These are phyloP conservation scores for Platanthera guangdongensis DNA, from an alignment of 106 monocot genomes.

Conservation along the genomic window DNA sequence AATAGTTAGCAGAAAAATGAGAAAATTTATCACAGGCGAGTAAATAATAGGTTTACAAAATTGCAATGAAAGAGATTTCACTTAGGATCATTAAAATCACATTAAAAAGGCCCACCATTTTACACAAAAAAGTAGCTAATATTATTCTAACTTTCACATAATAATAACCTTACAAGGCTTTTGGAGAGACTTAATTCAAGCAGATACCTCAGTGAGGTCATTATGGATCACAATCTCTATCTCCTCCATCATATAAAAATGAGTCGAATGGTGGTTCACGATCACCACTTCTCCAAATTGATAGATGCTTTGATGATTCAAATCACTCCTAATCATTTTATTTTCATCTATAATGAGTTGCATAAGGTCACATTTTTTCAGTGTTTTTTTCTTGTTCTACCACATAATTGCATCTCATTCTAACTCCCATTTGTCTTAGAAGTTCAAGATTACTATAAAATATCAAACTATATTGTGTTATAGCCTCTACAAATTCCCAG, in stretches of 20 bases:
- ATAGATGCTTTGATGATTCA: too few species aligned
- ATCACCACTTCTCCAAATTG: background rate
- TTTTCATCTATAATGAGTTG: too few species aligned
- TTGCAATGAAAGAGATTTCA: background rate
- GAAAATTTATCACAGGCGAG: background rate
- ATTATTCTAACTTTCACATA: background rate
- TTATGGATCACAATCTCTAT: background rate
- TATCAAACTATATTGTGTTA: too few species aligned
- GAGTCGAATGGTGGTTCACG: background rate
- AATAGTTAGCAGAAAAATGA: background rate
- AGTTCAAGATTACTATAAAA: too few species aligned
- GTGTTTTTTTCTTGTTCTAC: too few species aligned
- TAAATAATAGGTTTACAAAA: conserved; percentile 2
- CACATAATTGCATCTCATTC: too few species aligned
- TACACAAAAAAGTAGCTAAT: background rate
- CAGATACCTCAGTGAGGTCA: background rate
- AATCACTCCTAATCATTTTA: too few species aligned
- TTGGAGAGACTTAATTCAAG: background rate
- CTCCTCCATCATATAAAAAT: background rate
- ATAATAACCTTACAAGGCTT: background rate
- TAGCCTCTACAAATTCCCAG: too few species aligned
- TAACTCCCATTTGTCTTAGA: too few species aligned
- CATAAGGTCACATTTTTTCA: too few species aligned
- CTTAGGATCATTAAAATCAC: background rate
- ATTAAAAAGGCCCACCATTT: background rate